These are phyloP conservation scores for Bassia scoparia DNA, from an alignment of 148 eudicot genomes.

Conservation along the genomic window DNA sequence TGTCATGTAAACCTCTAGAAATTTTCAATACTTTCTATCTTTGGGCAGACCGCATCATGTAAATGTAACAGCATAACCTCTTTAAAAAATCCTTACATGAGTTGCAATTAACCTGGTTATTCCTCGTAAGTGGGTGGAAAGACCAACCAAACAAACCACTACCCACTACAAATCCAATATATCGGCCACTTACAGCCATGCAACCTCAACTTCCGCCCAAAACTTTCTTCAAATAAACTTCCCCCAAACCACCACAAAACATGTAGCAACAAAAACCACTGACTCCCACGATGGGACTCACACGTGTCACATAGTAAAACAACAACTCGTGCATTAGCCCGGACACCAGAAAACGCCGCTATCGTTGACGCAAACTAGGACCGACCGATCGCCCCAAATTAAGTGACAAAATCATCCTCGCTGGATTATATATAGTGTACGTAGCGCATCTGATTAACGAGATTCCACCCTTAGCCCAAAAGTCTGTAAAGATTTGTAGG, in stretches of 20 bases:
- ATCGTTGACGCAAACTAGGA: conserved; percentile 23
- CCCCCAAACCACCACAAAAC: conserved; percentile 46
- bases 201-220: conserved; percentile 30
- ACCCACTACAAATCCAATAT: conserved; percentile 46
- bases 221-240: conserved; percentile 29
- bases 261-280: conserved; percentile 57
- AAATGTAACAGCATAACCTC: conserved; percentile 38
- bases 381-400: conserved; percentile 25
- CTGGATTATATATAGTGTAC: conserved; percentile 40
- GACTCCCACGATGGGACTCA: conserved; percentile 55
- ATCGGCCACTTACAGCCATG: conserved; percentile 39
- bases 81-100: conserved; percentile 40
- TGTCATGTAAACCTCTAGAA: too few relatives aligned
- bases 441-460: conserved; percentile 36
- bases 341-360: conserved; percentile 52
- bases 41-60: too few relatives aligned
- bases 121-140: conserved; percentile 51
- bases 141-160: conserved; percentile 52
- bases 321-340: conserved; percentile 71
- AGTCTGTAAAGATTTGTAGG: conserved; percentile 47
- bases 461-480: conserved; percentile 61
- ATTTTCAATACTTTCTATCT: too few relatives aligned
- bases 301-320: conserved; percentile 43
- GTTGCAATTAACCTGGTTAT: too few relatives aligned
- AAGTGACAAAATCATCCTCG: conserved; percentile 13